Base-by-base conservation (phyloP, 768 basidiomycete genomes). In the Lactarius psammicola region DNA sequence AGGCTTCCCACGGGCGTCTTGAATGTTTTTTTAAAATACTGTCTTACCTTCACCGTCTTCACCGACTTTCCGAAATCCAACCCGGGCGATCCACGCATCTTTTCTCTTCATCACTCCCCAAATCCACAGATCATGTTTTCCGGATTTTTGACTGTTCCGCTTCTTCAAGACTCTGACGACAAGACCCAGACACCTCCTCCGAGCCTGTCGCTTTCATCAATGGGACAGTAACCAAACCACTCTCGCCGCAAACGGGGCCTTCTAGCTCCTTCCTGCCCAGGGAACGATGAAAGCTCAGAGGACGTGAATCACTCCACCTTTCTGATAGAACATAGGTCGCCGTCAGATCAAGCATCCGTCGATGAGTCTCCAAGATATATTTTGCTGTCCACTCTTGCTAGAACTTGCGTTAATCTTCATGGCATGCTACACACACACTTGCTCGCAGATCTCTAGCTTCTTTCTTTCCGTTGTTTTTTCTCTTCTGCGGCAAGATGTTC, bases 61-160 rank as follows among this genome's bases (percentile, higher is more conserved):
- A 15, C 49, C 26, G 23, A 51, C 49, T 26, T 51, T 26, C 23
- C 6, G 3, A 6, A 28, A 56, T 34, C 28, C 30, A 44, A 34
- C 4, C 40, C 7, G 59, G 34, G 26, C 56, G 46, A 7, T 17
- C 8, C 10, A 20, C 46, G 20, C 38, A 36, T 40, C 23, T 65
- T 56, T 59, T 56, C 54, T 56, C 55, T 40, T 51, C 23, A 9
- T 26, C 54, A 18, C 55, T 20, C 34, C 23, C 44, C 20, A 55
- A 56, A 38, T 36, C 49, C 26, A 65, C 44, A 34, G 49, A 38
- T 4, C 36, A 46, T 23, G 18, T 23, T 66, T 62, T 23, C 60
- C 46, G 31, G 38, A 62, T 56, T 66, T 66, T 66, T 66, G 44
- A 26, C 65, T 60, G 65, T 56, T 57, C 56, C 57, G n/a, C 20